Evolutionary conservation across 768 basidiomycete species (phyloP).

Genomic region (Mycena pura): DNA sequence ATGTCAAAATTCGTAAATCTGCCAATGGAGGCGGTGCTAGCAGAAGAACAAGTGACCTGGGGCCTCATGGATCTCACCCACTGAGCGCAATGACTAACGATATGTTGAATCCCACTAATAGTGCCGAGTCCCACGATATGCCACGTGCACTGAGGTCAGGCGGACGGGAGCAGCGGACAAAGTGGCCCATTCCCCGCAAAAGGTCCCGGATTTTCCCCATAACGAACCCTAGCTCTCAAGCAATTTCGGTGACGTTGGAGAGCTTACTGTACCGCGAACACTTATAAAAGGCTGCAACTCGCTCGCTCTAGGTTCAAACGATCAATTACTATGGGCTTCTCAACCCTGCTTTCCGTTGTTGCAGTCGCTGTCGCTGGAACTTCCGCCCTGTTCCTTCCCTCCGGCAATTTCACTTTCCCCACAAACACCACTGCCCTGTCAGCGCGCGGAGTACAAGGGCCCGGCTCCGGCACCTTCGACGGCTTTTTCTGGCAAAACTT

Average conservation of each 20-base stretch:
- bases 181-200: not conserved
- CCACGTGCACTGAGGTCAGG: slow-evolving; percentile 3
- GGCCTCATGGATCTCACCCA: no score
- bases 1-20: no score
- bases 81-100: no score
- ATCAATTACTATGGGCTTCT: slow-evolving; percentile 14
- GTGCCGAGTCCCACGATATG: no score
- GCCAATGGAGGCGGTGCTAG: no score
- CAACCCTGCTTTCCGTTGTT: slow-evolving; percentile 10
- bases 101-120: no score
- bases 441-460: slow-evolving; percentile 15
- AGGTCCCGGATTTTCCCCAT: slow-evolving; percentile 7
- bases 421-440: slow-evolving; percentile 1
- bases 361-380: slow-evolving; percentile 3
- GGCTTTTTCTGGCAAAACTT: slow-evolving; percentile 19
- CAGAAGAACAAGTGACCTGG: no score
- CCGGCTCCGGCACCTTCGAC: slow-evolving; percentile 19
- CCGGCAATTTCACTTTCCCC: not conserved
- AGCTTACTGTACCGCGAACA: not conserved
- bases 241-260: not conserved
- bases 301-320: not conserved
- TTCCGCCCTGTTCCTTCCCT: slow-evolving; percentile 13
- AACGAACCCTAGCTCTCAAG: slow-evolving; percentile 5
- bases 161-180: not conserved
- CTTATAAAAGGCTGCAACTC: not conserved